Conservation (phyloP, 768 basidiomycete genomes). For the Rhodotorula toruloides region DNA sequence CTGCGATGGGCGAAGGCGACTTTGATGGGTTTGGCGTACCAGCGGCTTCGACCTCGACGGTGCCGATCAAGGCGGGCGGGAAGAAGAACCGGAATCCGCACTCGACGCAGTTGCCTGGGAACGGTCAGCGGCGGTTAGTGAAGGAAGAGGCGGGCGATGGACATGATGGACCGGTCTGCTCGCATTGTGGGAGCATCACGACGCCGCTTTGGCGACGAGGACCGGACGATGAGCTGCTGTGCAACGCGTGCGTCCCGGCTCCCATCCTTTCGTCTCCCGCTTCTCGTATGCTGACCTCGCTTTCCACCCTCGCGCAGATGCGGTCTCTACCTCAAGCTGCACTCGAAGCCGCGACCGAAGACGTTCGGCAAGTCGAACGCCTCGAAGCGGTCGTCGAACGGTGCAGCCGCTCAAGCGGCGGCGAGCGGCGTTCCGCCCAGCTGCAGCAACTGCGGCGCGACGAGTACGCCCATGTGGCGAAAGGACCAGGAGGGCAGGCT, state of each 20-base stretch:
- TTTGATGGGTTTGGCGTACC: too few relatives aligned
- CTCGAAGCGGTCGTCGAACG: constrained; percentile 25
- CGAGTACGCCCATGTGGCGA: constrained; percentile 76
- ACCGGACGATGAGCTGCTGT: constrained; percentile 71
- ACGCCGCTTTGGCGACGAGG: constrained; percentile 83
- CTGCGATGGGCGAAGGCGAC: too few relatives aligned
- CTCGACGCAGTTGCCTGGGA: constrained; percentile 36
- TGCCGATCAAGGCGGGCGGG: background rate
- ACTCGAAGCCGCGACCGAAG: constrained; percentile 87
- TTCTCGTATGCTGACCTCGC: background rate
- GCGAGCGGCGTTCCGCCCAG: constrained; percentile 31
- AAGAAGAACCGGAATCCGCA: constrained; percentile 41
- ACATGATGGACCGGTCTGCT: constrained; percentile 51
- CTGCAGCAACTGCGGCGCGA: constrained; percentile 77
- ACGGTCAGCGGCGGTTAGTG: constrained; percentile 8
- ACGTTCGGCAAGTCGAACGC: constrained; percentile 92
- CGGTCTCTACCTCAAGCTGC: constrained; percentile 93
- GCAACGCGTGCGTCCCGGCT: constrained; percentile 57
- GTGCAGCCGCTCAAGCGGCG: constrained; percentile 31
- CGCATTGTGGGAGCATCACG: constrained; percentile 72
- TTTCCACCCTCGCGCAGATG: constrained; percentile 48
- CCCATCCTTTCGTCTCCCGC: background rate
- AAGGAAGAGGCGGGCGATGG: constrained; percentile 35
- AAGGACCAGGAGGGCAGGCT: constrained; percentile 72
- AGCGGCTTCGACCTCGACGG: too few relatives aligned